phyloP scores from a whole-genome alignment of 306 rosid genomes.

The Crotalaria pallida region DNA sequence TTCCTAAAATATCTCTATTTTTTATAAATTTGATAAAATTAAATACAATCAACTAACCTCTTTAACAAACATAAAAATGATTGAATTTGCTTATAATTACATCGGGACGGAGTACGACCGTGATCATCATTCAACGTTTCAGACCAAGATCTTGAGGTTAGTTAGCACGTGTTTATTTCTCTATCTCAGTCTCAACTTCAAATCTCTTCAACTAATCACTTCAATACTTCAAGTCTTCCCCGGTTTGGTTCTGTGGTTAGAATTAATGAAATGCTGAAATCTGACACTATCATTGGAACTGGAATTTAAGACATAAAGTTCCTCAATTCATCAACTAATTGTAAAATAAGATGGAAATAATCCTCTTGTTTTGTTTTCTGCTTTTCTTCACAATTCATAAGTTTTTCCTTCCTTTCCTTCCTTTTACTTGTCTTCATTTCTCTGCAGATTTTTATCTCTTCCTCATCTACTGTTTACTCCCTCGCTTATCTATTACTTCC shows the following conservation, averaged over 20 bases:
- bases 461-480: background rate
- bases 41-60: too few relatives aligned
- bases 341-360: slow-evolving; percentile 22
- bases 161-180: slow-evolving; percentile 9
- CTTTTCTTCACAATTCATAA: background rate
- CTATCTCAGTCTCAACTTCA: slow-evolving; percentile 14
- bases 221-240: background rate
- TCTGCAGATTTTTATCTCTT: slow-evolving; percentile 2
- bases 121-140: background rate
- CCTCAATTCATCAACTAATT: slow-evolving; percentile 9
- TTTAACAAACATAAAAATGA: too few relatives aligned
- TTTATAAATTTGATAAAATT: too few relatives aligned
- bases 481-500: background rate
- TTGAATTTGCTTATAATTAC: too few relatives aligned
- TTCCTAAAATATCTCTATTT: too few relatives aligned
- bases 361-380: background rate
- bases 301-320: slow-evolving; percentile 21
- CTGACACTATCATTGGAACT: background rate
- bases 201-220: background rate
- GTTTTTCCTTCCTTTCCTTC: background rate
- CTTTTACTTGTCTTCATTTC: background rate
- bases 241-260: slow-evolving; percentile 7
- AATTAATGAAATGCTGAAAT: slow-evolving; percentile 18
- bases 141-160: slow-evolving; percentile 23
- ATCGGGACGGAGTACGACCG: too few relatives aligned